Evolutionary conservation across 257 asterid genomes (phyloP), one percentile per base, ranked within the genome.

Genomic region (Capsicum baccatum): DNA sequence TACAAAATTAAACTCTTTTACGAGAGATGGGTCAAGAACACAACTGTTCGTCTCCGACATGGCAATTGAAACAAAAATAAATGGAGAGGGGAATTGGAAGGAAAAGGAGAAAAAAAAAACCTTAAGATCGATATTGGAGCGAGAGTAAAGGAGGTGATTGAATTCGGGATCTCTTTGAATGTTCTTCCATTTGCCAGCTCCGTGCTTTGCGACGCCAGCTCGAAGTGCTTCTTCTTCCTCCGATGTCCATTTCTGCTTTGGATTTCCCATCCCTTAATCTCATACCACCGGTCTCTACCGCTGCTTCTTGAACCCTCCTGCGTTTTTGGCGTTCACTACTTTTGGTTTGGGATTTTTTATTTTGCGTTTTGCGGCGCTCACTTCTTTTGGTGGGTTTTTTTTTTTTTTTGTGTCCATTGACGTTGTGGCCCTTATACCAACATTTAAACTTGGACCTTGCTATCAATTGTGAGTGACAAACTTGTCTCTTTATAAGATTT

Each of bases 91-190:
- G 14, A 26, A 19, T 17, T 33, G 8, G 17, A 35, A 48, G 19
- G 33, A 5, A 17, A 42, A 4, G 69, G 5, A 39, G 2, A 50
- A n/a, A 39, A 39, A 3, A 50, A n/a, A 5, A 85, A 93, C 97
- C 90, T 93, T 93, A 87, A 92, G 97, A 86, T 93, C 97, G 64
- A 93, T 90, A 87, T 92, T 93, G 83, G 97, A 93, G 84, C 97
- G 95, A 63, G 92, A 85, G 78, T 64, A 85, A 13, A 93, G 92
- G 58, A 92, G 86, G 81, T 84, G 91, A 85, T 89, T 90, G 87
- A 93, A 93, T 42, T 92, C 93, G 2, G 97, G 94, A 85, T 93
- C 97, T 62, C 89, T 86, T 79, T 88, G 95, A 13, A 93, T 93
- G n/a, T 87, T 88, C 67, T 91, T 93, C 97, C 97, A 93, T 87